Evolutionary conservation across 768 basidiomycete species (phyloP), one percentile per base, ranked within the genome.

Genomic region (Imleria badia): DNA sequence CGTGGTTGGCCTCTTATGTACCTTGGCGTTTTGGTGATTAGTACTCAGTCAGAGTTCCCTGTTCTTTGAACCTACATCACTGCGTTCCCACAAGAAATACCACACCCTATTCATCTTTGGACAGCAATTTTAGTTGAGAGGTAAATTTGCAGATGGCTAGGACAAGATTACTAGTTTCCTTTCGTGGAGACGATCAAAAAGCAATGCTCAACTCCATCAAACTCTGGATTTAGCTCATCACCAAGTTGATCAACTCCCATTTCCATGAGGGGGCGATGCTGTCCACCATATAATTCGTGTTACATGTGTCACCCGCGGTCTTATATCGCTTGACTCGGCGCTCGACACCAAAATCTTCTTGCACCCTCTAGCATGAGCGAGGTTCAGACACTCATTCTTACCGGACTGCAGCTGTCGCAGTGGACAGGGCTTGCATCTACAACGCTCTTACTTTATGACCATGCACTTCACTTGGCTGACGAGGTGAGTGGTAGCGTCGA

Each of bases 361-460:
- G 34, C 29, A 26, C 3, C 19, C 14, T 22, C n/a, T n/a, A n/a
- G n/a, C 56, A 58, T 58, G 56, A 14, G 14, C 20, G 29, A 31
- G 14, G 8, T 17, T 15, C 19, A 35, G 11, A 3, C 0, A 17
- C 48, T 46, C 26, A 17, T 8, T 10, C 1, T 2, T 12, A n/a
- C 11, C 1, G 41, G 38, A 1, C 2, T 5, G 9, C 33, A 3
- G n/a, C 30, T n/a, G 10, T 42, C 57, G 19, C 19, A 17, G 20
- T 31, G 50, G 49, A 39, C 9, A 40, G 33, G 10, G 15, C 26
- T 60, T 35, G 45, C 38, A 11, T 48, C 34, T 9, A 30, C 46
- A 30, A 60, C 58, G 8, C 48, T 60, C 33, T 35, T 60, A 22
- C 33, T 60, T 11, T 56, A 60, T 36, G 59, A 60, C 22, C 59